These are phyloP conservation scores for Cyclaneusma minus DNA, from an alignment of 2,329 filamentous ascomycete genomes.

Conservation along the genomic window DNA sequence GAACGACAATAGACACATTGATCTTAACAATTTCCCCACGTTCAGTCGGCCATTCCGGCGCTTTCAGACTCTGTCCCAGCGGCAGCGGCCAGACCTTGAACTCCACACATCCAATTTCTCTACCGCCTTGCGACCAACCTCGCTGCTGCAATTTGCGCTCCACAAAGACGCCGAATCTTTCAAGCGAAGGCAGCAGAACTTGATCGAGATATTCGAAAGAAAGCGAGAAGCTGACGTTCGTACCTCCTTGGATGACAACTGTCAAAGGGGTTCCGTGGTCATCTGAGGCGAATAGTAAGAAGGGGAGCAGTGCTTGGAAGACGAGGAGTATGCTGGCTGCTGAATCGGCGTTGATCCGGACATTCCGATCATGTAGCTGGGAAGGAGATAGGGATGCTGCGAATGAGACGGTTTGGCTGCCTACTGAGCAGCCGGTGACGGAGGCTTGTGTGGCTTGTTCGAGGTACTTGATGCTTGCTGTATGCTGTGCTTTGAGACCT, in stretches of 20 bases:
- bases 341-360: conserved; percentile 33
- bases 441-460: conserved; percentile 34
- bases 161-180: conserved; percentile 33
- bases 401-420: conserved; percentile 24
- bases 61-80: conserved; percentile 22
- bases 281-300: conserved; percentile 37
- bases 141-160: conserved; percentile 28
- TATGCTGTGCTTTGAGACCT: conserved; percentile 47
- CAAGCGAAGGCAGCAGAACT: conserved; percentile 38
- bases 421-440: conserved; percentile 32
- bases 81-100: conserved; percentile 28
- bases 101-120: conserved; percentile 20
- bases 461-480: conserved; percentile 37
- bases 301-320: conserved; percentile 44
- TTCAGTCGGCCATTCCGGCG: conserved; percentile 13
- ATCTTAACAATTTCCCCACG: conserved; percentile 25
- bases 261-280: conserved; percentile 26
- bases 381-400: conserved; percentile 15
- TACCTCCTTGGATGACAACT: conserved; percentile 39
- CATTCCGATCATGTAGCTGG: conserved; percentile 23
- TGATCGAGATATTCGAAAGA: conserved; percentile 50
- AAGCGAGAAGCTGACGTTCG: conserved; percentile 39
- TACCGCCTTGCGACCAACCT: conserved; percentile 27
- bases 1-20: conserved; percentile 35
- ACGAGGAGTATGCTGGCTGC: conserved; percentile 41